Evolutionary conservation across 257 asterid species (phyloP).

Genomic region (Scutellaria baicalensis): DNA sequence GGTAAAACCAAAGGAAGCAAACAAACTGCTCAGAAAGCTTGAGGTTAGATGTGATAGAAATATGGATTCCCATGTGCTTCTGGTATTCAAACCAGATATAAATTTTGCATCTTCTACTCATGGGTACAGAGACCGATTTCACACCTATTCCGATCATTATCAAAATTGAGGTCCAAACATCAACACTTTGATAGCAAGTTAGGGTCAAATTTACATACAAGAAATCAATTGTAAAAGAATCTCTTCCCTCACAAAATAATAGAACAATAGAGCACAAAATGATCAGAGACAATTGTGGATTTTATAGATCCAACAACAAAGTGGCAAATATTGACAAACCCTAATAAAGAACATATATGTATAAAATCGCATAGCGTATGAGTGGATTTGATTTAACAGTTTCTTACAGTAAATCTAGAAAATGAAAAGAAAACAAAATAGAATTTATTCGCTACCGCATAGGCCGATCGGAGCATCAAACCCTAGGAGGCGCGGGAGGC

Average conservation of each 20-base stretch:
- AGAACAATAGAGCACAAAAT: background rate
- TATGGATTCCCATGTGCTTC: no score
- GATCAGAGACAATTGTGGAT: constrained; percentile 6
- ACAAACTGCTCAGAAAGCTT: background rate
- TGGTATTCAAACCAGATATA: background rate
- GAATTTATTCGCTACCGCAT: constrained; percentile 16
- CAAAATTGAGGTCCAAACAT: background rate
- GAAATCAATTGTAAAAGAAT: background rate
- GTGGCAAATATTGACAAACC: constrained; percentile 11
- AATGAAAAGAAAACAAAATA: background rate
- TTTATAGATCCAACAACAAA: constrained; percentile 7
- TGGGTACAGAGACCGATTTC: no score
- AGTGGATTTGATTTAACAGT: background rate
- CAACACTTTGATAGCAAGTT: background rate
- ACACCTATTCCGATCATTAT: background rate
- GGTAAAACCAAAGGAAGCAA: background rate
- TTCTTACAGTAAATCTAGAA: background rate
- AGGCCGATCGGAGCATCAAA: constrained; percentile 22
- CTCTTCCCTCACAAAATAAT: background rate
- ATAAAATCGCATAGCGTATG: background rate
- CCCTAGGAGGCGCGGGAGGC: constrained; percentile 42
- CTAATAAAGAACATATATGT: background rate
- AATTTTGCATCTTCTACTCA: background rate
- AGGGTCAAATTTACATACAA: background rate
- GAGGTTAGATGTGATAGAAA: background rate